Conservation (phyloP, 768 basidiomycete genomes). For the Mycena polygramma region DNA sequence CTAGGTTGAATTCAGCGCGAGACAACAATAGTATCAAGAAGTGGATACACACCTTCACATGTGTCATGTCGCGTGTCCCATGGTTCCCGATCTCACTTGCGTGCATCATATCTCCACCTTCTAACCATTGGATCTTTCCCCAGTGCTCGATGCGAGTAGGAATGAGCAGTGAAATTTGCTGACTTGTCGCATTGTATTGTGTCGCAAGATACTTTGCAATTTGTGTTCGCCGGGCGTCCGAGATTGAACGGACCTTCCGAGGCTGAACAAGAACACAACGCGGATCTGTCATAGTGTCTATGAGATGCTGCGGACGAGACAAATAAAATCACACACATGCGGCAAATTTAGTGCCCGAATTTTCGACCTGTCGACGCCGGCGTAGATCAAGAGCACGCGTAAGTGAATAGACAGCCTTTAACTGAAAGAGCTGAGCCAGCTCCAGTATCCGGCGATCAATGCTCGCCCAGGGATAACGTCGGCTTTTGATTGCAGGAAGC, state of each 20-base stretch:
- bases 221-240: neutral
- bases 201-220: conserved; percentile 8
- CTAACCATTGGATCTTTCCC: conserved; percentile 23
- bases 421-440: conserved; percentile 8
- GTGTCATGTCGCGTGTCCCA: conserved; percentile 21
- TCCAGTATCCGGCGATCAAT: conserved; percentile 34
- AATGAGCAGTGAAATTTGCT: conserved; percentile 6
- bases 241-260: neutral
- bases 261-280: neutral
- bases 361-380: neutral
- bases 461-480: conserved; percentile 35
- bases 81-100: conserved; percentile 17
- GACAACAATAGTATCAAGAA: neutral
- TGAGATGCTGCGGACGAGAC: too few relatives aligned
- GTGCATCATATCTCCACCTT: conserved; percentile 27
- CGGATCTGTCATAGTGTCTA: neutral
- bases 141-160: conserved; percentile 12
- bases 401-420: conserved; percentile 11
- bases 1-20: neutral
- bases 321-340: neutral
- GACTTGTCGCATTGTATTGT: neutral
- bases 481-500: conserved; percentile 33
- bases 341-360: neutral
- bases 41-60: conserved; percentile 16
- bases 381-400: neutral